Percentiles rank a stretch among this genome's conserved stretches.
These are phyloP conservation scores for Pyricularia sp. DNA, from an alignment of 2,329 filamentous ascomycete species.

Conservation along the genomic window DNA sequence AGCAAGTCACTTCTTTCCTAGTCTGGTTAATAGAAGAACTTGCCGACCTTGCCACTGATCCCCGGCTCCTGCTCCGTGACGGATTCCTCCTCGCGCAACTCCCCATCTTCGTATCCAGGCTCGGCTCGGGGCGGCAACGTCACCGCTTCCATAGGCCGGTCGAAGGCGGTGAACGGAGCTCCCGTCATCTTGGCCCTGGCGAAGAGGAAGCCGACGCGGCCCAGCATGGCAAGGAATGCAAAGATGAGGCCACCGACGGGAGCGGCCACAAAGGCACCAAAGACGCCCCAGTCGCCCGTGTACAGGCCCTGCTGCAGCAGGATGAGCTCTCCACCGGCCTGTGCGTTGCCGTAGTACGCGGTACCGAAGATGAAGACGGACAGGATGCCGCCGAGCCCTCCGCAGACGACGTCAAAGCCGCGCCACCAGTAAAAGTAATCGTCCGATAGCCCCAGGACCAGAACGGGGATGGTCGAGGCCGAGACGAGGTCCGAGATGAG, in stretches of 20 bases:
- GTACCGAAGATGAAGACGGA: constrained; percentile 75
- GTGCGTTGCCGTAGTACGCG: constrained; percentile 63
- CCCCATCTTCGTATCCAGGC: constrained; percentile 13
- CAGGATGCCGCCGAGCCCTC: constrained; percentile 67
- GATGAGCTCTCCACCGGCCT: constrained; percentile 56
- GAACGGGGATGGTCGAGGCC: constrained; percentile 63
- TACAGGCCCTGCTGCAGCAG: constrained; percentile 68
- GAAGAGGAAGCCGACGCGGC: constrained; percentile 52
- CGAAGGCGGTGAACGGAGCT: constrained; percentile 56
- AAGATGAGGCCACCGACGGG: constrained; percentile 68
- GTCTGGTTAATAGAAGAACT: constrained; percentile 37
- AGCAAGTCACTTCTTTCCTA: background rate
- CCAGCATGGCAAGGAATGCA: constrained; percentile 51
- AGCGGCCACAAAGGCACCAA: constrained; percentile 74
- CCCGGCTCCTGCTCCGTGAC: constrained; percentile 15
- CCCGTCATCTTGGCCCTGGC: constrained; percentile 47
- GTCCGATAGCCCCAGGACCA: constrained; percentile 63
- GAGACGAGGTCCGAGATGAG: constrained; percentile 74
- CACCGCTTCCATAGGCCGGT: constrained; percentile 21
- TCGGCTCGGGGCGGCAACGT: constrained; percentile 25
- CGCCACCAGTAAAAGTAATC: constrained; percentile 60
- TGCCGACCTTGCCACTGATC: constrained; percentile 31
- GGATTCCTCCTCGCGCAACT: constrained; percentile 17
- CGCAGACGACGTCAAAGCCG: constrained; percentile 71
- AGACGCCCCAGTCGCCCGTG: constrained; percentile 68